Conservation (phyloP, 1,284 basidiomycete genomes). For the Fomitopsis betulina region DNA sequence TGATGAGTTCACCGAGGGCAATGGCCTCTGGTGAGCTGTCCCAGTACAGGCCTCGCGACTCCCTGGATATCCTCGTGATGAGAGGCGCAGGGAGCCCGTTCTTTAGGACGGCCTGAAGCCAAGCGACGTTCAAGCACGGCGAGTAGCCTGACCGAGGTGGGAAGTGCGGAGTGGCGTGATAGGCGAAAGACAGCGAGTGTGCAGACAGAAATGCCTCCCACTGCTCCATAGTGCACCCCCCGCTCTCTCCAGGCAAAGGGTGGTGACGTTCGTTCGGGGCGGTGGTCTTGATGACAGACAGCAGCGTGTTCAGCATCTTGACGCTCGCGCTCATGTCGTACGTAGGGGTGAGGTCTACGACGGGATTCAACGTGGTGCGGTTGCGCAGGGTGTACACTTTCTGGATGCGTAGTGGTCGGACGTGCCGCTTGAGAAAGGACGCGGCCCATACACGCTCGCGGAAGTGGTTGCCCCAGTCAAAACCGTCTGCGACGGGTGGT, state of each 20-base stretch:
- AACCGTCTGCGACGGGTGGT: background rate
- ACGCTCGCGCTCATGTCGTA: slow-evolving; percentile 2
- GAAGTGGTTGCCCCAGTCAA: slow-evolving; percentile 18
- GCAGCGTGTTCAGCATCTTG: slow-evolving; percentile 16
- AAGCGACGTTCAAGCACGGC: slow-evolving; percentile 21
- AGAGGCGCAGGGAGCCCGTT: slow-evolving; percentile 20
- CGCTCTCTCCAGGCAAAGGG: background rate
- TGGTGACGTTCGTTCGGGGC: slow-evolving; percentile 8
- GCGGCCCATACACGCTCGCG: slow-evolving; percentile 14
- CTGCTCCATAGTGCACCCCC: background rate
- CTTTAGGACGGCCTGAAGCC: slow-evolving; percentile 19
- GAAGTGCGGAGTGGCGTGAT: slow-evolving; percentile 1
- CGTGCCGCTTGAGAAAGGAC: slow-evolving; percentile 8
- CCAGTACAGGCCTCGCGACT: slow-evolving; percentile 21
- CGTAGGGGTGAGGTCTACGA: slow-evolving; percentile 3
- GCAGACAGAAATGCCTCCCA: background rate
- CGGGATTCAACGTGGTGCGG: slow-evolving; percentile 1
- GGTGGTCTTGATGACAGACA: slow-evolving; percentile 27
- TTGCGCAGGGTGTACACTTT: slow-evolving; percentile 10
- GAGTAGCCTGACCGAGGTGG: slow-evolving; percentile 4
- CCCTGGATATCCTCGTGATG: slow-evolving; percentile 14
- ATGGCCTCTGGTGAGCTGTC: slow-evolving; percentile 11
- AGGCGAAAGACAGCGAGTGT: slow-evolving; percentile 4
- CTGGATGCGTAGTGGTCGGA: slow-evolving; percentile 3
- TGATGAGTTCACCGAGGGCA: slow-evolving; percentile 12